Evolutionary conservation across 2,329 filamentous ascomycete species (phyloP), one percentile per base, ranked within the genome.

Genomic region (Aspergillus uvarum): DNA sequence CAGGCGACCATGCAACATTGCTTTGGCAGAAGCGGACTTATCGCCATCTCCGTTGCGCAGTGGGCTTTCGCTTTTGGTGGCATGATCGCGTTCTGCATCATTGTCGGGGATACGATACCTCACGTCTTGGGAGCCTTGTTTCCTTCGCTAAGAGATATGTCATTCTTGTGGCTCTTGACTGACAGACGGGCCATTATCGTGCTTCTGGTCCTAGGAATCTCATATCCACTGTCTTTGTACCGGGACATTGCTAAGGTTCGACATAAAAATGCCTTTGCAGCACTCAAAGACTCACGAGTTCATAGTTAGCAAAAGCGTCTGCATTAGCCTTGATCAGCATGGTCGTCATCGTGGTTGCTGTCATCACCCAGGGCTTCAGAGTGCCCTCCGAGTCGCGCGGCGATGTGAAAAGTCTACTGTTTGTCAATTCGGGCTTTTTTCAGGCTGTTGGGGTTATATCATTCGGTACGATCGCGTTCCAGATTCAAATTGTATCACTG

Each of bases 21-120:
- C 79, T 99, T 96, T 78, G 95, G 95, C 5, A 88, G 87, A 70
- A 83, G 89, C 19, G 95, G 95, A 0, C 82, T 99, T 58, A 86
- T 99, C 65, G 94, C 95, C 60, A 97, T 99, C 55, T 89, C 86
- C 5, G 70, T 98, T 63, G 95, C 95, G 53, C 95, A 99, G 80
- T 99, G 94, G 94, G 89, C 92, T 29, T 99, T 99, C 82, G 95
- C 95, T 2, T 99, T 98, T 80, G 95, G 95, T 59, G 95, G 95
- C 65, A 99, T 99, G 95, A 87, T 99, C 58, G 95, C 95, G 14
- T 99, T 98, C 76, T 95, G 93, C 66, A 92, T 99, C 70, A 97
- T 99, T 70, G 90, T 99, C 10, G 95, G 95, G 61, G 95, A 99
- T 75, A 93, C 91, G 0, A 97, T 99, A 72, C 95, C 95, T 3